Evolutionary conservation across 2,329 filamentous ascomycete species (phyloP).

Genomic region (Claviceps quebecensis): DNA sequence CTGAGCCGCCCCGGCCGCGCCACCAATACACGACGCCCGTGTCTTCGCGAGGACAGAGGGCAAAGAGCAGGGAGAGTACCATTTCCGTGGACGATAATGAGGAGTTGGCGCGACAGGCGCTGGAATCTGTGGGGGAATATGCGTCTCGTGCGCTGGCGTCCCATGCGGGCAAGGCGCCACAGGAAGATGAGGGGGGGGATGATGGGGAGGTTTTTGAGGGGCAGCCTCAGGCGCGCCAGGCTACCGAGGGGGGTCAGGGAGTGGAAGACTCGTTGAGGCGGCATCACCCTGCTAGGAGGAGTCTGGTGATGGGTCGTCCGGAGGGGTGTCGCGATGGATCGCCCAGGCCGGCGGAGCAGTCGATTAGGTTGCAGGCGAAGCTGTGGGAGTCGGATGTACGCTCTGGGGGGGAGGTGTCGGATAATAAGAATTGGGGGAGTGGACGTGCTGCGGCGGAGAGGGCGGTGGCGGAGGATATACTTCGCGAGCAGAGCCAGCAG

Average conservation of each 20-base stretch:
- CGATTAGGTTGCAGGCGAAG: conserved; percentile 36
- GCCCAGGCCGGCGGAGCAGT: conserved; percentile 28
- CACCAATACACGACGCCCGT: conserved; percentile 33
- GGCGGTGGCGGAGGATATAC: no score
- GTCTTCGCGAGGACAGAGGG: conserved; percentile 30
- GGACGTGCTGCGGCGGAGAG: conserved; percentile 15
- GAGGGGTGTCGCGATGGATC: conserved; percentile 29
- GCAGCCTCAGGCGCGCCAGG: conserved; percentile 65
- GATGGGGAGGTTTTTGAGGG: conserved; percentile 50
- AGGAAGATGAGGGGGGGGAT: conserved; percentile 12
- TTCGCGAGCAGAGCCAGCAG: conserved; percentile 12
- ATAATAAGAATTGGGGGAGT: conserved; percentile 41
- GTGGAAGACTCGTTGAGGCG: conserved; percentile 62
- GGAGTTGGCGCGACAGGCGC: conserved; percentile 39
- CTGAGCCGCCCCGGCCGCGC: conserved; percentile 29
- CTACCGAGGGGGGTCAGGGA: conserved; percentile 12
- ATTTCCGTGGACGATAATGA: conserved; percentile 57
- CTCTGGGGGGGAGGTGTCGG: conserved; percentile 23
- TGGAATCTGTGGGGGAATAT: conserved; percentile 38
- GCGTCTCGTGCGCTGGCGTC: conserved; percentile 14
- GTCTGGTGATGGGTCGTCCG: conserved; percentile 35
- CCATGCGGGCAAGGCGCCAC: conserved; percentile 13
- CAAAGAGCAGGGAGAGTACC: conserved; percentile 70
- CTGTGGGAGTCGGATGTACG: conserved; percentile 25
- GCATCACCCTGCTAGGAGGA: conserved; percentile 33